Evolutionary conservation across 208 protist genomes (phyloP).

Genomic region (Trypanosoma avium): DNA sequence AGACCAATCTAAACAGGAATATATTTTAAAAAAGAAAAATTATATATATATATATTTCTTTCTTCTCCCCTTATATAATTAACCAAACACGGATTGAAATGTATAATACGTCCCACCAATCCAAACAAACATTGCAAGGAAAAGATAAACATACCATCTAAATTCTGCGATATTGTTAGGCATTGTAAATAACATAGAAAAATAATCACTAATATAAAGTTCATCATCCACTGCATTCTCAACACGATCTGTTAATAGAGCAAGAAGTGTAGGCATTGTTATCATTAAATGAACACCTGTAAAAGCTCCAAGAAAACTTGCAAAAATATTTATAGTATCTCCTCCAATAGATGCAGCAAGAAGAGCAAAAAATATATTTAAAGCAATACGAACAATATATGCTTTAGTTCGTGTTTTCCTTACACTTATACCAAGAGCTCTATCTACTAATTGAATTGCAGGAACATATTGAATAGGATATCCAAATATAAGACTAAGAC

Average conservation of each 20-base stretch:
- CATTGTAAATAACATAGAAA: constrained; percentile 42
- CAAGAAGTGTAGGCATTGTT: constrained; percentile 64
- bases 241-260: constrained; percentile 46
- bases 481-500: constrained; percentile 66
- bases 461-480: constrained; percentile 82
- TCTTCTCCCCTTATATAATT: constrained; percentile 3
- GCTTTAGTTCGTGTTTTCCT: constrained; percentile 28
- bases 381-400: constrained; percentile 40
- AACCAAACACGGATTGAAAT: constrained; percentile 13
- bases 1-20: constrained; percentile 16
- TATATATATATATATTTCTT: background rate
- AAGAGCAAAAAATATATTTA: constrained; percentile 55
- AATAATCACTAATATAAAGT: constrained; percentile 34
- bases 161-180: constrained; percentile 36
- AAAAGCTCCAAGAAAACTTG: constrained; percentile 80
- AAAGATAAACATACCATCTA: constrained; percentile 52
- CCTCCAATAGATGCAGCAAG: constrained; percentile 58
- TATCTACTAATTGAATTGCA: constrained; percentile 82
- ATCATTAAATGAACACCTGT: constrained; percentile 81
- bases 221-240: constrained; percentile 30
- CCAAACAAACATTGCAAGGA: constrained; percentile 49
- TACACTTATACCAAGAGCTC: constrained; percentile 43
- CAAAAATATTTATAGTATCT: constrained; percentile 75
- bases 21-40: background rate
- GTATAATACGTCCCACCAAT: constrained; percentile 36